A percentile compares a stretch with the other conserved stretches of the same genome.
These are phyloP conservation scores for Alternaria panax DNA, from an alignment of 2,329 filamentous ascomycete species.

Conservation along the genomic window DNA sequence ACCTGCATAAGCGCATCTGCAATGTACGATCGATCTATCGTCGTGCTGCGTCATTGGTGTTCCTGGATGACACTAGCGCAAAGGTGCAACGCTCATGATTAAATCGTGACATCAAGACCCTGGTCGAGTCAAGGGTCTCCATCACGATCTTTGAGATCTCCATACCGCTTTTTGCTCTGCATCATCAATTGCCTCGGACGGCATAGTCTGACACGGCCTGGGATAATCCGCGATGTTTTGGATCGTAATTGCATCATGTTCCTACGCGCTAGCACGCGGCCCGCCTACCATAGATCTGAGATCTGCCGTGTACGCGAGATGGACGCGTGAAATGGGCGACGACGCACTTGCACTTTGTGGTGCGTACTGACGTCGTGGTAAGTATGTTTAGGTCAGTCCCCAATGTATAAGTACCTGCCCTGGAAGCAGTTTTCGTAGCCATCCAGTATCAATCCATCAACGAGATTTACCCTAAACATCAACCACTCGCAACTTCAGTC, in stretches of 20 bases:
- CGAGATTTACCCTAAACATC: background rate
- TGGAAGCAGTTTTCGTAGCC: background rate
- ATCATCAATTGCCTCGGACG: background rate
- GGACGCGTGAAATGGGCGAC: background rate
- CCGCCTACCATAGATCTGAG: background rate
- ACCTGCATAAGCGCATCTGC: background rate
- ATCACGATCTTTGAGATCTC: background rate
- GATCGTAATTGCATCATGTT: background rate
- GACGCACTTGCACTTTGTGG: background rate
- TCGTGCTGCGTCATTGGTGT: background rate
- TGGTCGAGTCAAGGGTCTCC: background rate
- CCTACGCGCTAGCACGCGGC: background rate
- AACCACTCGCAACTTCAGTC: background rate
- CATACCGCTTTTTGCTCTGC: background rate
- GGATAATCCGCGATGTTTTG: background rate
- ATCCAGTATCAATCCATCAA: background rate
- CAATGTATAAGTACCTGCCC: background rate
- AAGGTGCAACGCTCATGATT: background rate
- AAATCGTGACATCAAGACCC: background rate
- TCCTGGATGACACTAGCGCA: background rate
- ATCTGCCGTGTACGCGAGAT: background rate
- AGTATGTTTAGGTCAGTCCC: background rate
- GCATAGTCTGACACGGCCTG: background rate
- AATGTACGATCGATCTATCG: background rate
- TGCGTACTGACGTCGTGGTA: background rate